Conservation (phyloP, 805 yeast species). For the Pichia phayaonensis region DNA sequence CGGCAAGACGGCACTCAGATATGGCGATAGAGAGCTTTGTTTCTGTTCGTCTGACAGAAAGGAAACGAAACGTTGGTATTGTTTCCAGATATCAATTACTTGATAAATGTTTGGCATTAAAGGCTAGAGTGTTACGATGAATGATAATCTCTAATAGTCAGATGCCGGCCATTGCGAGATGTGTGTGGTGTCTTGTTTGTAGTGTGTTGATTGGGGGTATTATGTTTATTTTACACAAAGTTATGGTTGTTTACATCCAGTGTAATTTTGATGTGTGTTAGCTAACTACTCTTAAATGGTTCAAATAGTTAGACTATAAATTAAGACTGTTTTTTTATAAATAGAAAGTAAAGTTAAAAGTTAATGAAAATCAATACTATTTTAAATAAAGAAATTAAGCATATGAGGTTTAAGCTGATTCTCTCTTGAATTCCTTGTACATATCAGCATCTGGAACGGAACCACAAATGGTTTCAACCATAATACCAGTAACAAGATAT, state of each 20-base stretch:
- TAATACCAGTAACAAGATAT: conserved; percentile 96
- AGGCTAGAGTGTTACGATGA: no score
- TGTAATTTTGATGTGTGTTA: neutral
- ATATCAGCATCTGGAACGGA: conserved; percentile 91
- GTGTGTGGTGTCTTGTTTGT: no score
- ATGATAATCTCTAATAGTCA: no score
- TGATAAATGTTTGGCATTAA: no score
- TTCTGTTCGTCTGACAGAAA: no score
- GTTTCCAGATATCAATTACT: no score
- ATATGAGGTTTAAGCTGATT: conserved; percentile 30
- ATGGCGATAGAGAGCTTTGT: no score
- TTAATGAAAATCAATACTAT: neutral
- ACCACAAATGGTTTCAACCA: conserved; percentile 95
- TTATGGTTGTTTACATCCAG: neutral
- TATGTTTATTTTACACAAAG: neutral
- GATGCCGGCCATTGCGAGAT: no score
- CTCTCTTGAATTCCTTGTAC: conserved; percentile 84
- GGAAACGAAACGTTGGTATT: no score
- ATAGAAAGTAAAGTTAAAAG: neutral
- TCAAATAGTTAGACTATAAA: neutral
- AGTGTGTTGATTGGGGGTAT: no score
- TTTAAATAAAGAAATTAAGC: neutral
- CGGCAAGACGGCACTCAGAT: no score
- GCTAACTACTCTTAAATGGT: neutral
- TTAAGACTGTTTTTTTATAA: neutral